A percentile compares a stretch with the other conserved stretches of the same genome.
These are phyloP conservation scores for Saturnispora diversa DNA, from an alignment of 805 yeast species.

Conservation along the genomic window DNA sequence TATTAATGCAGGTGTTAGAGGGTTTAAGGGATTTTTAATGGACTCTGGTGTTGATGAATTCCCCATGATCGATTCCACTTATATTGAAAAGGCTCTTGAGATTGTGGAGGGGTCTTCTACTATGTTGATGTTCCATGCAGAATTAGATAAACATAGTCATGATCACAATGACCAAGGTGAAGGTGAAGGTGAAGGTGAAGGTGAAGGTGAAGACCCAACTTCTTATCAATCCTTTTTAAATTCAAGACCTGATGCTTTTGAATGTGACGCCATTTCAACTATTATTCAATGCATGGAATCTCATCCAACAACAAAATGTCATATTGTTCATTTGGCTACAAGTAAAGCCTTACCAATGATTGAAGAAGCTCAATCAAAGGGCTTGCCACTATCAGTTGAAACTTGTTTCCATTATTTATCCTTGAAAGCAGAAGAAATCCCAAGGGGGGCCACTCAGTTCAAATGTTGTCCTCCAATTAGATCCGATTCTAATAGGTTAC, in stretches of 20 bases:
- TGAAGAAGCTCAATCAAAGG: conserved; percentile 48
- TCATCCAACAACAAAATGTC: conserved; percentile 60
- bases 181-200: conserved; percentile 21
- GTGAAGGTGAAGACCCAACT: too few species aligned
- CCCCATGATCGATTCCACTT: conserved; percentile 63
- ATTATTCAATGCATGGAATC: conserved; percentile 55
- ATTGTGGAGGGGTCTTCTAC: conserved; percentile 57
- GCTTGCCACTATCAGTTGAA: conserved; percentile 71
- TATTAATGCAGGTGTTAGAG: conserved; percentile 80
- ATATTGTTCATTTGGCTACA: conserved; percentile 86
- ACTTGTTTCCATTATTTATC: conserved; percentile 91
- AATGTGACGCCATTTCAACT: conserved; percentile 71
- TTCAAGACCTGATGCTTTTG: conserved; percentile 84
- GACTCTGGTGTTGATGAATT: conserved; percentile 96
- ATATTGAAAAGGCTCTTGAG: conserved; percentile 61
- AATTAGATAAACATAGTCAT: conserved; percentile 55
- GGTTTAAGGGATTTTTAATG: conserved; percentile 87
- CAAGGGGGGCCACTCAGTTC: conserved; percentile 70
- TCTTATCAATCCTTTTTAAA: conserved; percentile 66
- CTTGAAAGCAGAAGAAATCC: conserved; percentile 67
- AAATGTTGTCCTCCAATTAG: conserved; percentile 96
- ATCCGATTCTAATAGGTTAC: conserved; percentile 57
- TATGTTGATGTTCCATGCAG: conserved; percentile 87
- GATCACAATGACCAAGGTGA: conserved; percentile 16
- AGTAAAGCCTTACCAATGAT: conserved; percentile 74